Conservation (phyloP, 192 early-diverging fungal species). For the Backusella morwellensis region DNA sequence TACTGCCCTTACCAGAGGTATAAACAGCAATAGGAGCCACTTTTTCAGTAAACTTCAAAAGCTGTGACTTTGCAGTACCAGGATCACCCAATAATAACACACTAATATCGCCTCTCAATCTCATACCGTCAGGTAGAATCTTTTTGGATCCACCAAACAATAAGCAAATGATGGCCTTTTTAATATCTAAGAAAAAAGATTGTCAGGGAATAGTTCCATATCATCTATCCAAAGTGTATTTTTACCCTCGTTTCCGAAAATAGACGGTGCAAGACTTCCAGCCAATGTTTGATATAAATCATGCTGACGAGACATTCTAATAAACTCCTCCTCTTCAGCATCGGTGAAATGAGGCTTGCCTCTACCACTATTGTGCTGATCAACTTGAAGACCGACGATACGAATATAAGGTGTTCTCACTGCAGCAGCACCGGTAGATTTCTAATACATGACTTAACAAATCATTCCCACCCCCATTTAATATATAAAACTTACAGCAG, state of each 20-base stretch:
- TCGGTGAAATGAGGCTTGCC: constrained; percentile 76
- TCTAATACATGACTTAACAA: constrained; percentile 40
- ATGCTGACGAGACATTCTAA: constrained; percentile 81
- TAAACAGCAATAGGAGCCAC: constrained; percentile 98
- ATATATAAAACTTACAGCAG: constrained; percentile 29
- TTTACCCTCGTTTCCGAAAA: constrained; percentile 87
- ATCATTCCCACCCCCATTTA: background rate
- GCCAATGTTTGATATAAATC: constrained; percentile 91
- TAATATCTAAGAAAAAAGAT: constrained; percentile 72
- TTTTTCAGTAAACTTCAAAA: constrained; percentile 98
- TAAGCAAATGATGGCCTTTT: constrained; percentile 91
- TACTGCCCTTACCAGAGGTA: constrained; percentile 98
- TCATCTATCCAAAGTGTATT: background rate
- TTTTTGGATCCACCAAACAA: constrained; percentile 97
- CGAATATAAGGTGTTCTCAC: constrained; percentile 93
- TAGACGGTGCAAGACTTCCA: constrained; percentile 93
- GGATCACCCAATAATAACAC: constrained; percentile 97
- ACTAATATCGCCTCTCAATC: constrained; percentile 96
- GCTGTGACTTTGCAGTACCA: constrained; percentile 97
- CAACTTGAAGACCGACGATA: constrained; percentile 88
- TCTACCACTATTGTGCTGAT: constrained; percentile 59
- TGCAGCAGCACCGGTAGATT: constrained; percentile 78
- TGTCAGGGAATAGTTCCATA: background rate
- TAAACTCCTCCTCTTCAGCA: constrained; percentile 92
- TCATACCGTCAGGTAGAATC: constrained; percentile 94